Base-by-base conservation (phyloP, 495 filamentous ascomycete genomes). In the Tuber melanosporum region DNA sequence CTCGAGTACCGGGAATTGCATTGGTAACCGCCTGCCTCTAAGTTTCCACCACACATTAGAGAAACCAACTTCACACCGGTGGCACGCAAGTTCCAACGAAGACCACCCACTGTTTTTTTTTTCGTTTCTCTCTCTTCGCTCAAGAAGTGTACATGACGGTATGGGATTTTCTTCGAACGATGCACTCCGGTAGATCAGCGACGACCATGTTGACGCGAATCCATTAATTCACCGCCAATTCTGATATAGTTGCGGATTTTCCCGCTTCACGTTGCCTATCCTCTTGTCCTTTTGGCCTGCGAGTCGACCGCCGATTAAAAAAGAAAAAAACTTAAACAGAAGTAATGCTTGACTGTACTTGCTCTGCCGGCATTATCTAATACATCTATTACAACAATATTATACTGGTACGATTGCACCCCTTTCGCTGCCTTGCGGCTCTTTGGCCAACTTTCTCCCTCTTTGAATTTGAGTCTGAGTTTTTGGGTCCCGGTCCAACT, bases 171-270 rank as follows among this genome's bases (percentile, higher is more conserved):
- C 66, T 72, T 73, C 41, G 71, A 74, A 57, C 57, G 76, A 76
- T 73, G 73, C 71, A 70, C 78, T 80, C 73, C 77, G 77, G 78
- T 80, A 80, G 78, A 80, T 80, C 78, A 47, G 46, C 26, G 57
- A 66, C 57, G 57, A 12, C 45, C 77, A 72, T 80, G 77, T 47
- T 80, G 77, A 80, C 76, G 77, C 62, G 71, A 80, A 80, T 80
- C 74, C 76, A 74, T 78, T 80, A 72, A 80, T 72, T 43, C 75
- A 74, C 77, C 66, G 73, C 73, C 75, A 80, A 80, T 80, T 80
- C 49, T 73, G 75, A 80, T 80, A 80, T 80, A 80, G 73, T 72
- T 80, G 66, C 77, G 66, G 77, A 74, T 72, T 74, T 73, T 75
- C 73, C 78, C 77, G 57, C 26, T 26, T 66, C 57, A 66, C 57